These are phyloP conservation scores for Fusarium pininemorale DNA, from an alignment of 2,329 filamentous ascomycete genomes.

Conservation along the genomic window DNA sequence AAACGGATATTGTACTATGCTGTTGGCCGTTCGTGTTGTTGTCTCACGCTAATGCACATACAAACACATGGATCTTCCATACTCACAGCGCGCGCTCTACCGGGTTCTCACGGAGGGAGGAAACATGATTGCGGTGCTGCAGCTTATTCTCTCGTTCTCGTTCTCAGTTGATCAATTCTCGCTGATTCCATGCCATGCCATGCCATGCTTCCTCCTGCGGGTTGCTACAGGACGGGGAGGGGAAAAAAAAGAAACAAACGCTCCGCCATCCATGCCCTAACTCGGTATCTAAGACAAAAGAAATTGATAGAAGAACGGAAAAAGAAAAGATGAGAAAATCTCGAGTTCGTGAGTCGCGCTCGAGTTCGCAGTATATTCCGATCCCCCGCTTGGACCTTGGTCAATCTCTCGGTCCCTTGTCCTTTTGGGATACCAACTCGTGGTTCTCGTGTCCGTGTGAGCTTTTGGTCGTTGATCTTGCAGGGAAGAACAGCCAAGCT, in stretches of 20 bases:
- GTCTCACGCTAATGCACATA: constrained; percentile 11
- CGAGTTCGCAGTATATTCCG: background rate
- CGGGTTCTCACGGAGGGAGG: background rate
- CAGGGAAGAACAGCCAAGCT: background rate
- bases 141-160: background rate
- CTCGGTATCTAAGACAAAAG: background rate
- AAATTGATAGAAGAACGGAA: background rate
- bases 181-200: background rate
- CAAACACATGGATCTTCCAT: background rate
- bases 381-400: background rate
- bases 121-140: background rate
- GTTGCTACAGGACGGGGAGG: background rate
- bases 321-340: background rate
- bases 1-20: background rate
- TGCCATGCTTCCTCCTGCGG: background rate
- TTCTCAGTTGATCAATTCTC: background rate
- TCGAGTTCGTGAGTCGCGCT: background rate
- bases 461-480: background rate
- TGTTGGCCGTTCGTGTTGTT: background rate
- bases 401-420: background rate
- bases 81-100: background rate
- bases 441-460: background rate
- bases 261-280: background rate
- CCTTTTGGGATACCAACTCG: background rate
- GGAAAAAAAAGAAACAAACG: background rate